phyloP scores from a whole-genome alignment of 768 basidiomycete species.

The Termitomyces eurrhizus region DNA sequence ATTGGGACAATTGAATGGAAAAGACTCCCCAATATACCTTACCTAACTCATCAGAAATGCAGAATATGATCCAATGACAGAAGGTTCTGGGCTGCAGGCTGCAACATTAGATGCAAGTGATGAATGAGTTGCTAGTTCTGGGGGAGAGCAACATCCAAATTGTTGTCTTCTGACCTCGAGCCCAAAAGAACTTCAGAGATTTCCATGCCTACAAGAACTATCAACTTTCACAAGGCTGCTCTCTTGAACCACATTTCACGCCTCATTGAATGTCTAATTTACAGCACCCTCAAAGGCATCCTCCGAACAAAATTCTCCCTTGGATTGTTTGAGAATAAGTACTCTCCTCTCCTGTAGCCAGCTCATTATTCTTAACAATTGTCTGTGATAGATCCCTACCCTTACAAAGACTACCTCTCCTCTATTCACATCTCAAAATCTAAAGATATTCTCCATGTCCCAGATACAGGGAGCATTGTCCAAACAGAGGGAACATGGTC shows the following conservation, averaged over 20 bases:
- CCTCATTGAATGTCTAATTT: constrained; percentile 38
- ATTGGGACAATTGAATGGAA: not conserved
- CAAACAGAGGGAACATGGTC: constrained; percentile 47
- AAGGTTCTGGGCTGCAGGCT: constrained; percentile 14
- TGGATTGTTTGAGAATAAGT: too few species aligned
- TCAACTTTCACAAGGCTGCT: constrained; percentile 25
- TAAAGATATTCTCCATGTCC: constrained; percentile 42
- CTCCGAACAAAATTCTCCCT: too few species aligned
- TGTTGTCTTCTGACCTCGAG: not conserved
- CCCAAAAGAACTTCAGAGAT: not conserved
- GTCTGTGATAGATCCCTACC: too few species aligned
- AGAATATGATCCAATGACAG: not conserved
- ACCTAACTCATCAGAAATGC: not conserved
- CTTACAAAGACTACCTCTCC: too few species aligned
- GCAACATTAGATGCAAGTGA: not conserved
- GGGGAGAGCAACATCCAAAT: not conserved
- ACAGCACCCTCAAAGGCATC: too few species aligned
- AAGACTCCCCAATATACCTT: not conserved
- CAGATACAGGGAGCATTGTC: constrained; percentile 59
- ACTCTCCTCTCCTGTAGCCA: too few species aligned
- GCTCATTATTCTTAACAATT: too few species aligned
- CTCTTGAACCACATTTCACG: constrained; percentile 27
- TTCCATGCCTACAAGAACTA: constrained; percentile 28
- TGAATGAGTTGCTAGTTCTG: too few species aligned
- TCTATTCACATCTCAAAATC: constrained; percentile 55